These are phyloP conservation scores for Ogataea nakhonphanomensis DNA, from an alignment of 805 yeast genomes.

Conservation along the genomic window DNA sequence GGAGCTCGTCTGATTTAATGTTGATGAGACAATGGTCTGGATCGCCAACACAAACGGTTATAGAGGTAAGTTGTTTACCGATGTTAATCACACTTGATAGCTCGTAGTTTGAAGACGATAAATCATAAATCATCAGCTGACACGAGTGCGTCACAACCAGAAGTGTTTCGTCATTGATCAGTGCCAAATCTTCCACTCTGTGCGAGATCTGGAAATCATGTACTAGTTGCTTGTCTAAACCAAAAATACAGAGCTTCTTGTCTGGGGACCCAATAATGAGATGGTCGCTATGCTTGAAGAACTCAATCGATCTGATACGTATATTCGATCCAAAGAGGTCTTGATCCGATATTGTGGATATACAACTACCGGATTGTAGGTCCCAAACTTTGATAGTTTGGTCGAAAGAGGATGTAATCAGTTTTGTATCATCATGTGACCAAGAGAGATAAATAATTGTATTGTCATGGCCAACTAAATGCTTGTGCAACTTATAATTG, in stretches of 20 bases:
- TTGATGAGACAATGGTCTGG: conserved; percentile 54
- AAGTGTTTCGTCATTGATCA: conserved; percentile 60
- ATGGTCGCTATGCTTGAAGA: conserved; percentile 45
- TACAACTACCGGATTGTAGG: conserved; percentile 36
- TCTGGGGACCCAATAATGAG: conserved; percentile 79
- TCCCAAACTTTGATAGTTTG: conserved; percentile 70
- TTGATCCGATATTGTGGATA: conserved; percentile 20
- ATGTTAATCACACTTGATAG: conserved; percentile 40
- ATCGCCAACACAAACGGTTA: conserved; percentile 53
- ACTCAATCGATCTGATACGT: conserved; percentile 60
- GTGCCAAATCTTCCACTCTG: conserved; percentile 65
- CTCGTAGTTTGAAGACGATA: conserved; percentile 29
- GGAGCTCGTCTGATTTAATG: conserved; percentile 71
- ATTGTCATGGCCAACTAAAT: conserved; percentile 44
- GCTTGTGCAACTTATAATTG: conserved; percentile 37
- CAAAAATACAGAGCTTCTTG: conserved; percentile 52
- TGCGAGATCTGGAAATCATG: conserved; percentile 28
- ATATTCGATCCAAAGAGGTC: conserved; percentile 20
- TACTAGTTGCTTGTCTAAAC: conserved; percentile 30
- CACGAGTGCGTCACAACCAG: conserved; percentile 64
- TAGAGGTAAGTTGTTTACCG: conserved; percentile 60
- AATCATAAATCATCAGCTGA: conserved; percentile 57
- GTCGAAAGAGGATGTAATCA: conserved; percentile 74
- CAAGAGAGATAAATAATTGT: conserved; percentile 67
- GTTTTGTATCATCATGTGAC: conserved; percentile 65